phyloP scores from a whole-genome alignment of 495 filamentous ascomycete species.

The Hypoxylon perforatum region DNA sequence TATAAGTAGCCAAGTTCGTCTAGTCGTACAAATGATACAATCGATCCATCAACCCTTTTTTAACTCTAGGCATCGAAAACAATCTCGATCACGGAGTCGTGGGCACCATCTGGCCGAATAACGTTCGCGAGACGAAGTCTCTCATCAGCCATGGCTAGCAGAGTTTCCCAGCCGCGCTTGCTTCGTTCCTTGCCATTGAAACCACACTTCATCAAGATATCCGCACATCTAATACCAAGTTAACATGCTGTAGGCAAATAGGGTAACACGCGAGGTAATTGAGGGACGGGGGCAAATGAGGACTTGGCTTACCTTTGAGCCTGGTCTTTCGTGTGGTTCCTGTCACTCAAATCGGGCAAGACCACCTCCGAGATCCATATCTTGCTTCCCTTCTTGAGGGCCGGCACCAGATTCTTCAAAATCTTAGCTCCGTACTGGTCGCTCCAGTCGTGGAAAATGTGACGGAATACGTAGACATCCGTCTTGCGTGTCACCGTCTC shows the following conservation, averaged over 20 bases:
- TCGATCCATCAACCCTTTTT: not conserved
- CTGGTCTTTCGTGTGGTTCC: conserved; percentile 28
- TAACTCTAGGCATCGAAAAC: conserved; percentile 32
- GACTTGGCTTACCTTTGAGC: conserved; percentile 27
- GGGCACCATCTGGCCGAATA: conserved; percentile 32
- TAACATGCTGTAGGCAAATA: not conserved
- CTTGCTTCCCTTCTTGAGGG: conserved; percentile 58
- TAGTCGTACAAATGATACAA: conserved; percentile 3
- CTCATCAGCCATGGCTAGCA: conserved; percentile 39
- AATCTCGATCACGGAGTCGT: conserved; percentile 40
- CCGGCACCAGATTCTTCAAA: conserved; percentile 61
- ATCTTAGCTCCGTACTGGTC: conserved; percentile 64
- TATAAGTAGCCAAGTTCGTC: not conserved
- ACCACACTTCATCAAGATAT: conserved; percentile 40
- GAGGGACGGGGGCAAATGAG: not conserved
- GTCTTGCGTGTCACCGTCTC: conserved; percentile 59
- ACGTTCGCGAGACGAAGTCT: conserved; percentile 37
- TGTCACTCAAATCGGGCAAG: conserved; percentile 47
- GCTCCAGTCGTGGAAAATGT: conserved; percentile 66
- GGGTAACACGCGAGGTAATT: not conserved
- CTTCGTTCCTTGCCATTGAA: conserved; percentile 45
- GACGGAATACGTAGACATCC: conserved; percentile 63
- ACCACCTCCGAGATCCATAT: conserved; percentile 62
- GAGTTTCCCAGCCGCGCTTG: conserved; percentile 31
- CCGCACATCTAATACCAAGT: conserved; percentile 19